Conservation (phyloP, 306 rosid species). For the Ormosia semicastrata region DNA sequence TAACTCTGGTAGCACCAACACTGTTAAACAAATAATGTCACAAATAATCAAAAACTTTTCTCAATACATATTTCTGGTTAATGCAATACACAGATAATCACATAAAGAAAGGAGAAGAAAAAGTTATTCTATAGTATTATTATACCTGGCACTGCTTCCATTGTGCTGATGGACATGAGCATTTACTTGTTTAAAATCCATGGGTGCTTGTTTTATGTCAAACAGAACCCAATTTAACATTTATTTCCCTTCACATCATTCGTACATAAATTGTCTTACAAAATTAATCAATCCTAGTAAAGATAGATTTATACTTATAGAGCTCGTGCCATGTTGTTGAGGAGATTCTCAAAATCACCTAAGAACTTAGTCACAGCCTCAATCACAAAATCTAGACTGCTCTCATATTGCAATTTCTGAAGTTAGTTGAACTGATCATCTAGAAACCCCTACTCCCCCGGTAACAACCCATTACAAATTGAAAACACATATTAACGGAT, state of each 20-base stretch:
- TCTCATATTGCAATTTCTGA: constrained; percentile 68
- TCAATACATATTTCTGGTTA: not conserved
- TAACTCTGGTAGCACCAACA: constrained; percentile 70
- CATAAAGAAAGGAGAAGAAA: not conserved
- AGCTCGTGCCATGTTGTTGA: constrained; percentile 54
- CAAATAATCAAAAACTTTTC: not conserved
- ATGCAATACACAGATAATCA: not conserved
- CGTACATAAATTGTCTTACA: not conserved
- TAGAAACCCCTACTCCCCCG: constrained; percentile 46
- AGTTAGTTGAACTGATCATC: constrained; percentile 77
- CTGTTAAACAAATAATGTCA: constrained; percentile 36
- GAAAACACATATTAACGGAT: too few species aligned
- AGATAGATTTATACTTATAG: constrained; percentile 39
- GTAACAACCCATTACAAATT: not conserved
- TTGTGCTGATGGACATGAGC: constrained; percentile 73
- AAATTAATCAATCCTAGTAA: not conserved
- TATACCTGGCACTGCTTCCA: constrained; percentile 80
- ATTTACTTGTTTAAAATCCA: constrained; percentile 74
- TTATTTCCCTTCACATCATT: not conserved
- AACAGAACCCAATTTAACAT: not conserved
- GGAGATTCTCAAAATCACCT: constrained; percentile 66
- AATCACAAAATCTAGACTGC: constrained; percentile 63
- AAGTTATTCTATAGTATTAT: not conserved
- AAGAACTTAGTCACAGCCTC: constrained; percentile 74
- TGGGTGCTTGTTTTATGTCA: constrained; percentile 46